Percentiles rank a stretch among this genome's conserved stretches.
Evolutionary conservation across 306 rosid species (phyloP).

Genomic region (Canavalia ensiformis): DNA sequence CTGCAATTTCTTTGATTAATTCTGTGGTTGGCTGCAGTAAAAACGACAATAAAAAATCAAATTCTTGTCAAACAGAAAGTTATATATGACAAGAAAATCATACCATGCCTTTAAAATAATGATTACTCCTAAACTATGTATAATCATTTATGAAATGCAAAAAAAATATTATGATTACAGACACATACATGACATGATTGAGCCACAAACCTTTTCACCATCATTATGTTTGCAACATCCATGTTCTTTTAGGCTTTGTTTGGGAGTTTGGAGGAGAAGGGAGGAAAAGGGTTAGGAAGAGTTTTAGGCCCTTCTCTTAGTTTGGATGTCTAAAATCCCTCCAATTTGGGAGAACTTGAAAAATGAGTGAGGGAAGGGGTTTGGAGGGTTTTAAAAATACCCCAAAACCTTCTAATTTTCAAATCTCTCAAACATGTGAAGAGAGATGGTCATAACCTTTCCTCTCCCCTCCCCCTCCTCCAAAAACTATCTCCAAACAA

Average conservation of each 20-base stretch:
- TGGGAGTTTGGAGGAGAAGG: too few species aligned
- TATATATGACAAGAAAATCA: slow-evolving; percentile 29
- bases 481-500: too few species aligned
- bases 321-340: too few species aligned
- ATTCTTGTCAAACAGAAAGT: slow-evolving; percentile 25
- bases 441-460: too few species aligned
- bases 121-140: background rate
- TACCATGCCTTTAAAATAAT: background rate
- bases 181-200: slow-evolving; percentile 4
- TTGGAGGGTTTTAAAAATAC: too few species aligned
- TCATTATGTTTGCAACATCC: slow-evolving; percentile 21
- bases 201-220: slow-evolving; percentile 23
- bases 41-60: background rate
- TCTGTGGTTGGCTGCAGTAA: slow-evolving; percentile 81
- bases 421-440: too few species aligned
- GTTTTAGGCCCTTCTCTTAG: too few species aligned
- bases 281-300: too few species aligned
- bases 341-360: too few species aligned
- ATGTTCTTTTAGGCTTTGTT: background rate
- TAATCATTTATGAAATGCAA: background rate
- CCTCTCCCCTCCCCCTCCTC: too few species aligned
- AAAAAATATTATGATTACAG: background rate
- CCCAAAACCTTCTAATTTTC: too few species aligned
- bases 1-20: slow-evolving; percentile 85
- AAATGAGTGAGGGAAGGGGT: too few species aligned